Evolutionary conservation across 345 rosid species (phyloP).

Genomic region (Noccaea caerulescens): DNA sequence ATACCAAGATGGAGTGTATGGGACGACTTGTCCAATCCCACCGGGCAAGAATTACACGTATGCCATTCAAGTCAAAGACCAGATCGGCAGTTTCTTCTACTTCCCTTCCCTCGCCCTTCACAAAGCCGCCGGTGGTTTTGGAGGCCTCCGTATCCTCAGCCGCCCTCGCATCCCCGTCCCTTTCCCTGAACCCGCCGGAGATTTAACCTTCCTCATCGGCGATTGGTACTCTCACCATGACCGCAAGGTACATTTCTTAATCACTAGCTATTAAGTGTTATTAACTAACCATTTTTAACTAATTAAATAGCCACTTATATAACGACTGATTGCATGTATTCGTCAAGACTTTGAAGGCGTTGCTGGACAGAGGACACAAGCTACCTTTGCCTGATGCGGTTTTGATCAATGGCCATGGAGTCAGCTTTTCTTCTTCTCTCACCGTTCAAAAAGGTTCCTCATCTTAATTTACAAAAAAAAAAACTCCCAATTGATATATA

Average conservation of each 20-base stretch:
- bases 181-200: conserved; percentile 76
- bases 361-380: conserved; percentile 64
- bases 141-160: conserved; percentile 78
- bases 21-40: conserved; percentile 98
- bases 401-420: conserved; percentile 76
- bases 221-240: conserved; percentile 71
- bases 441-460: conserved; percentile 62
- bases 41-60: conserved; percentile 91
- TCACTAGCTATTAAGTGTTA: too few relatives aligned
- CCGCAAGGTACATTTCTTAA: conserved; percentile 58
- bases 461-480: conserved; percentile 27
- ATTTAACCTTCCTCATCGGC: conserved; percentile 77
- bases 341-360: conserved; percentile 50
- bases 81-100: conserved; percentile 88
- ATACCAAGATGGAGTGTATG: conserved; percentile 80
- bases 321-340: too few relatives aligned
- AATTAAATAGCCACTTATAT: too few relatives aligned
- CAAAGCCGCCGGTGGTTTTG: conserved; percentile 93
- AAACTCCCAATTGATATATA: background rate
- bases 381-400: conserved; percentile 70
- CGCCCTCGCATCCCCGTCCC: conserved; percentile 90
- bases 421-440: conserved; percentile 56
- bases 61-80: conserved; percentile 81
- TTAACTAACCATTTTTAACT: too few relatives aligned
- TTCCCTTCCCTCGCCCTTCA: conserved; percentile 94